Percentiles rank a stretch among this genome's conserved stretches.
Conservation (phyloP, 352 stramenopile genomes). For the Plasmopara muralis region DNA sequence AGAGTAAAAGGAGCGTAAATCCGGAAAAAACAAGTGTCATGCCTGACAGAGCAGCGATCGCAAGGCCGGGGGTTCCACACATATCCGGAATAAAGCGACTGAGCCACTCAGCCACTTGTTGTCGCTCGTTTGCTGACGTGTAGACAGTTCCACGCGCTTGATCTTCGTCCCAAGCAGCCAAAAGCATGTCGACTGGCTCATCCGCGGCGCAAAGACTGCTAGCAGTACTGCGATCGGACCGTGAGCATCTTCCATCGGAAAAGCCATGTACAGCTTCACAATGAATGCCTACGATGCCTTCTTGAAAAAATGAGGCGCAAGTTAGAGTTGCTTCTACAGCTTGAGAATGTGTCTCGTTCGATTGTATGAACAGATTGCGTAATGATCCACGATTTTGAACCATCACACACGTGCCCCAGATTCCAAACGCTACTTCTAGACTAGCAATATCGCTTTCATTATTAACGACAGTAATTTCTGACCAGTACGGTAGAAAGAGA, state of each 20-base stretch:
- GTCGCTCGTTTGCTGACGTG: slow-evolving; percentile 6
- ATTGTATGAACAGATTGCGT: slow-evolving; percentile 15
- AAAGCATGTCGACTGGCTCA: slow-evolving; percentile 27
- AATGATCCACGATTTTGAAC: slow-evolving; percentile 26
- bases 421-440: slow-evolving; percentile 40
- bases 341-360: slow-evolving; percentile 2
- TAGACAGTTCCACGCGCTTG: slow-evolving; percentile 20
- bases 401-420: slow-evolving; percentile 54
- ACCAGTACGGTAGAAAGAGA: slow-evolving; percentile 56
- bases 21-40: slow-evolving; percentile 20
- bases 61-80: slow-evolving; percentile 29
- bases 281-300: slow-evolving; percentile 26
- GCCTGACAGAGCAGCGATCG: slow-evolving; percentile 23
- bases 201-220: slow-evolving; percentile 28
- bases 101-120: slow-evolving; percentile 31
- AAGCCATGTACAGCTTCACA: slow-evolving; percentile 23
- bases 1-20: slow-evolving; percentile 23
- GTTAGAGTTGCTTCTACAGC: slow-evolving; percentile 30
- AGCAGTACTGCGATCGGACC: slow-evolving; percentile 16
- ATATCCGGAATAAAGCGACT: slow-evolving; percentile 31
- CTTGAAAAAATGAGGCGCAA: slow-evolving; percentile 32
- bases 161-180: slow-evolving; percentile 24
- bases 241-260: slow-evolving; percentile 18
- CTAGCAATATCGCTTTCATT: slow-evolving; percentile 8
- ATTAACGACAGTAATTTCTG: slow-evolving; percentile 23